These are phyloP conservation scores for Cadophora gregata DNA, from an alignment of 2,329 filamentous ascomycete species.

Conservation along the genomic window DNA sequence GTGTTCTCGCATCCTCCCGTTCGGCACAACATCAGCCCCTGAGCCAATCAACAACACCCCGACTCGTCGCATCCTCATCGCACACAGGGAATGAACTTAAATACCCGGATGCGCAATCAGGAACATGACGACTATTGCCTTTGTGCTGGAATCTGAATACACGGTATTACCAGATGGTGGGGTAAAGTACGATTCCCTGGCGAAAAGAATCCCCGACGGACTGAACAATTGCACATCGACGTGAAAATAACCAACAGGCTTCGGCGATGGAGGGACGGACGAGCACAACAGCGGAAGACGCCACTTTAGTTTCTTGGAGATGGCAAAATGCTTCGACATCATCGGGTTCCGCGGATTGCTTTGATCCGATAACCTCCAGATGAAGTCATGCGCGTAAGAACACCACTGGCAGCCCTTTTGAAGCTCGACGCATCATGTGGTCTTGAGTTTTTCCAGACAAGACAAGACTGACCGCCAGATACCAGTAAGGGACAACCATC, in stretches of 20 bases:
- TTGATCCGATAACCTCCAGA: too few species aligned
- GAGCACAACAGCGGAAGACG: not conserved
- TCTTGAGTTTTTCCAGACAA: too few species aligned
- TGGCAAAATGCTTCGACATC: too few species aligned
- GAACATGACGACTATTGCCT: not conserved
- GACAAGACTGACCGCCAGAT: too few species aligned
- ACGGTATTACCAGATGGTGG: not conserved
- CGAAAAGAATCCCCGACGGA: not conserved
- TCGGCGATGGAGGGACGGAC: not conserved
- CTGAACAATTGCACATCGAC: not conserved
- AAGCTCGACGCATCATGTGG: too few species aligned
- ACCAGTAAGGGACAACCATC: too few species aligned
- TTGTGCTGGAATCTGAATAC: not conserved
- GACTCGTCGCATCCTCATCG: constrained; percentile 1
- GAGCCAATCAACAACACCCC: constrained; percentile 7
- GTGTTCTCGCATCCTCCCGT: constrained; percentile 1
- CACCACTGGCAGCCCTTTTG: too few species aligned
- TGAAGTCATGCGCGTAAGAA: too few species aligned
- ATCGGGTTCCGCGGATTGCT: too few species aligned
- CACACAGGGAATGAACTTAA: not conserved
- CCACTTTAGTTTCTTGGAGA: too few species aligned
- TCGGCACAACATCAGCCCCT: constrained; percentile 3
- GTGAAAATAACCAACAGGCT: not conserved
- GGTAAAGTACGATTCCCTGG: not conserved
- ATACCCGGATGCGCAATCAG: not conserved